Evolutionary conservation across 768 basidiomycete species (phyloP), one percentile per base, ranked within the genome.

Genomic region (Galerina sulciceps): DNA sequence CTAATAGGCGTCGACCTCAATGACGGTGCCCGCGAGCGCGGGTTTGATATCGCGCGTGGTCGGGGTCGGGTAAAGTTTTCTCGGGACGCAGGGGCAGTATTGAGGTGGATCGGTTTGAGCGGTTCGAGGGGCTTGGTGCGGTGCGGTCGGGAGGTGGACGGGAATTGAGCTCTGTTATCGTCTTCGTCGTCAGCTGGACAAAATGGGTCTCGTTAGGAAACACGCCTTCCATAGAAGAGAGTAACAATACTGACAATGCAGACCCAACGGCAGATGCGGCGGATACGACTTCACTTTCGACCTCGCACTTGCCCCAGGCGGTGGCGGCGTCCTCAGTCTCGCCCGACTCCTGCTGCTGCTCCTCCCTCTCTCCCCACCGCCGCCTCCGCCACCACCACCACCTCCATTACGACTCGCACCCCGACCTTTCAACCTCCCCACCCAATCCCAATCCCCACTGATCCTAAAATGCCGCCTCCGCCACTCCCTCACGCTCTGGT

Each of bases 361-460:
- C 38, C 34, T 58, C 47, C 37, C 46, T 45, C 22, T 53, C 18
- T 60, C 58, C 26, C 26, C 26, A 1, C 26, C 26, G 26, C 26
- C 46, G 54, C 59, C 15, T 62, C 60, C 11, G 38, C 41, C 13
- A 4, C 26, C 8, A 56, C 51, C n/a, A n/a, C n/a, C 46, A 54
- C 59, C 15, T 62, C 60, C 11, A 44, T 42, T 17, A 4, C 26
- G 4, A 56, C 51, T 65, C 52, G 48, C 18, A 57, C 69, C 66
- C 53, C 59, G 65, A 64, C 73, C 65, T 49, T 65, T 67, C 48
- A 79, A 76, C 26, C 73, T 72, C 55, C 67, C 77, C 20, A 78
- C 74, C 79, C 81, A 81, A 22, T 79, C 74, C 79, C 81, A 81
- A 54, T 83, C 85, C 3, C 81, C 79, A 62, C 84, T 85, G 41